Evolutionary conservation across 441 rosid genomes (phyloP).

Genomic region (Viola pubescens): DNA sequence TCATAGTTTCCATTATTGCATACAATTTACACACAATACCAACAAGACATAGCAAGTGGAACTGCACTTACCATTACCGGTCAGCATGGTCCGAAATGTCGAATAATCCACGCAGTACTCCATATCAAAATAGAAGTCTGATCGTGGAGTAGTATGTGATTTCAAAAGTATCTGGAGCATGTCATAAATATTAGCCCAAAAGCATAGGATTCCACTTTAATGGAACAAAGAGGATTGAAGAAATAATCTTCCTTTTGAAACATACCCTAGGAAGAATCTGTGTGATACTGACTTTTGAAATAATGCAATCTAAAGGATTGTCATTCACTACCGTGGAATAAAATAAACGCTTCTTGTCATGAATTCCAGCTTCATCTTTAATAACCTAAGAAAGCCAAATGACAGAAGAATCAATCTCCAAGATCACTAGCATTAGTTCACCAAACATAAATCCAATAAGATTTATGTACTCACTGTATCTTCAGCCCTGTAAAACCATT

Average conservation of each 20-base stretch:
- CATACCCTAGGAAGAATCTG: slow-evolving; percentile 54
- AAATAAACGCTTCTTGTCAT: slow-evolving; percentile 68
- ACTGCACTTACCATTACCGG: slow-evolving; percentile 37
- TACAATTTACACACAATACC: background rate
- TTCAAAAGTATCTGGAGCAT: slow-evolving; percentile 42
- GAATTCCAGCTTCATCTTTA: slow-evolving; percentile 51
- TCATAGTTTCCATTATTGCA: no score
- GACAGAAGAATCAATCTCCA: background rate
- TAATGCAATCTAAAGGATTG: slow-evolving; percentile 73
- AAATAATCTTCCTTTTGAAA: slow-evolving; percentile 9
- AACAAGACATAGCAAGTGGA: background rate
- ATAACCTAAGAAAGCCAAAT: slow-evolving; percentile 45
- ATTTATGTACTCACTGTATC: slow-evolving; percentile 58
- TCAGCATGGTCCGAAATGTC: slow-evolving; percentile 52
- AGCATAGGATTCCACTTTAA: slow-evolving; percentile 8
- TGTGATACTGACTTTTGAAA: slow-evolving; percentile 57
- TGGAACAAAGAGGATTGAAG: slow-evolving; percentile 3
- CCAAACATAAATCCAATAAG: slow-evolving; percentile 13
- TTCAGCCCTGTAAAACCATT: slow-evolving; percentile 88
- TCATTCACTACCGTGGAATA: slow-evolving; percentile 84
- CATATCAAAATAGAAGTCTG: slow-evolving; percentile 82
- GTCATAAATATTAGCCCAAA: slow-evolving; percentile 12
- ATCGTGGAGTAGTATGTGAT: slow-evolving; percentile 25
- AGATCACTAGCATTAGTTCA: slow-evolving; percentile 17
- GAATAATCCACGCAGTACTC: slow-evolving; percentile 84